Evolutionary conservation across 441 rosid genomes (phyloP).

Genomic region (Arabidopsis lyrata): DNA sequence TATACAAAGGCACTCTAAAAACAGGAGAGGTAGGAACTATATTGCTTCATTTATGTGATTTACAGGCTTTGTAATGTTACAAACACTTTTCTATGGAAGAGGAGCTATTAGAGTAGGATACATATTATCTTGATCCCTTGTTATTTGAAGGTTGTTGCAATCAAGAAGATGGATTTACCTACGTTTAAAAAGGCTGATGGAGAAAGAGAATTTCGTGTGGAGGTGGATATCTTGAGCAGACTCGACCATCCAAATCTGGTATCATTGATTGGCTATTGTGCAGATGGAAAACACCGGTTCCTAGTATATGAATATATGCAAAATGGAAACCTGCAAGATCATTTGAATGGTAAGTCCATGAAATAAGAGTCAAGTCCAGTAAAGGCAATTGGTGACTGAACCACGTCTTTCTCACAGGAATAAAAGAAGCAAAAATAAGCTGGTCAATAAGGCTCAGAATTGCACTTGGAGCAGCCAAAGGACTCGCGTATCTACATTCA

Average conservation of each 20-base stretch:
- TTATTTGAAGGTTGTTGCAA: slow-evolving; percentile 77
- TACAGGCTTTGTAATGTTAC: slow-evolving; percentile 32
- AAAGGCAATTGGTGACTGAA: slow-evolving; percentile 16
- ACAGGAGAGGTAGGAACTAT: slow-evolving; percentile 78
- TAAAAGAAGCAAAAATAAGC: slow-evolving; percentile 76
- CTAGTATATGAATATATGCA: slow-evolving; percentile 91
- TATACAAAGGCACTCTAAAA: slow-evolving; percentile 80
- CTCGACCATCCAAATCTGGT: slow-evolving; percentile 91
- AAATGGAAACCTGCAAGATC: slow-evolving; percentile 97
- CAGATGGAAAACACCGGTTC: slow-evolving; percentile 91
- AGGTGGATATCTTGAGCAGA: slow-evolving; percentile 95
- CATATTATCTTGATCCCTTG: slow-evolving; percentile 35
- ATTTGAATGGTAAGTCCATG: slow-evolving; percentile 70
- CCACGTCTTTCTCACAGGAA: slow-evolving; percentile 53
- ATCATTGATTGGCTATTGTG: slow-evolving; percentile 87
- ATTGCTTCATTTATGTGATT: slow-evolving; percentile 37
- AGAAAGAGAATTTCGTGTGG: slow-evolving; percentile 90
- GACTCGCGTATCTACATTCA: slow-evolving; percentile 92
- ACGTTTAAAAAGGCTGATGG: slow-evolving; percentile 84
- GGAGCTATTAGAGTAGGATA: slow-evolving; percentile 9
- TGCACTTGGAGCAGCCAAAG: slow-evolving; percentile 86
- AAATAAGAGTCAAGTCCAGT: slow-evolving; percentile 19
- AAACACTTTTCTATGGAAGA: not conserved
- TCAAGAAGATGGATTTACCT: slow-evolving; percentile 96
- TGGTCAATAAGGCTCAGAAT: slow-evolving; percentile 87